phyloP scores from a whole-genome alignment of 225 moss, liverwort and hornwort species.

The Climacium dendroides region DNA sequence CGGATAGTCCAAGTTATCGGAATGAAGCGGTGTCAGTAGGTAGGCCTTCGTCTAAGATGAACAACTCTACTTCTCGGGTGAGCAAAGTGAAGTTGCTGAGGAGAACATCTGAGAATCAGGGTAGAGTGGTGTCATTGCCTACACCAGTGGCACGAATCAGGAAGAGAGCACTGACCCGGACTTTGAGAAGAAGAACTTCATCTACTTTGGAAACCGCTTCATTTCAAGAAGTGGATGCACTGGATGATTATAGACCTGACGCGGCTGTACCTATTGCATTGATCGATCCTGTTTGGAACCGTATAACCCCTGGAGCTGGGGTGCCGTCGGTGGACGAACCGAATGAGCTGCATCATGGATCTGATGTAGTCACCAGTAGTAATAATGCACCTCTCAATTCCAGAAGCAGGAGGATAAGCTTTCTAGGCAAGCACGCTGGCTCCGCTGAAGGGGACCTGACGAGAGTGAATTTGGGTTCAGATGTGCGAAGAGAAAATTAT shows the following conservation, averaged over 20 bases:
- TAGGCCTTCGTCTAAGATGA: not conserved
- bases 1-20: not conserved
- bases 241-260: slow-evolving; percentile 2
- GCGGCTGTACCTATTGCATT: not conserved
- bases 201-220: not conserved
- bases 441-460: not conserved
- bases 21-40: not conserved
- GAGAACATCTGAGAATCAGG: not conserved
- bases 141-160: slow-evolving; percentile 5
- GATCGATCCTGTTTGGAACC: slow-evolving; percentile 9
- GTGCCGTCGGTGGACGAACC: not conserved
- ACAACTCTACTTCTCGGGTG: not conserved
- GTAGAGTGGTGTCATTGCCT: not conserved
- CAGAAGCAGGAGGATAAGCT: slow-evolving; percentile 17
- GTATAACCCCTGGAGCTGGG: not conserved
- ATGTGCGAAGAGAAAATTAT: not conserved
- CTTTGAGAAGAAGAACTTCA: not conserved
- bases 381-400: slow-evolving; percentile 1
- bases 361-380: slow-evolving; percentile 12
- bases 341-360: not conserved
- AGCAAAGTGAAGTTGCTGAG: slow-evolving; percentile 3
- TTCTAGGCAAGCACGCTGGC: not conserved
- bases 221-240: not conserved
- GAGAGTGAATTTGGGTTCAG: not conserved
- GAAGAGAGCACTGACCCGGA: not conserved